Conservation (phyloP, 192 early-diverging fungal species). For the Gamsiella multidivaricata region DNA sequence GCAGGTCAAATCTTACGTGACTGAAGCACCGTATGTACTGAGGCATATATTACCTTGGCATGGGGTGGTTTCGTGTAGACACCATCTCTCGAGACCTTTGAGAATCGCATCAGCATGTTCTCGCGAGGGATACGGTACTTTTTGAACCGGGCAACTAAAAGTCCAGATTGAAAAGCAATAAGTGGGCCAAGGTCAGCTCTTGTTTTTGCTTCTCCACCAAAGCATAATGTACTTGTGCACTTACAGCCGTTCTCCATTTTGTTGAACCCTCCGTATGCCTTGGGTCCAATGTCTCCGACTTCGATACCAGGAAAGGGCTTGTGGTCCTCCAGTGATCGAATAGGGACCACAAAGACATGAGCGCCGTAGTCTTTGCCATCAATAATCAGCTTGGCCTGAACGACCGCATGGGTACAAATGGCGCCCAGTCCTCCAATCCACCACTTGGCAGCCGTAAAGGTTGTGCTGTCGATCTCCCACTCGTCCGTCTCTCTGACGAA, state of each 20-base stretch:
- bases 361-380: constrained; percentile 70
- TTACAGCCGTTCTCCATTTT: constrained; percentile 62
- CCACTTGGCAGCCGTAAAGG: constrained; percentile 74
- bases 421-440: constrained; percentile 77
- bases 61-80: constrained; percentile 70
- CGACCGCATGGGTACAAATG: constrained; percentile 74
- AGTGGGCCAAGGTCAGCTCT: no score
- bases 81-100: constrained; percentile 65
- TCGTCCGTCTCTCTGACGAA: constrained; percentile 85
- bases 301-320: constrained; percentile 67
- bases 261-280: constrained; percentile 63
- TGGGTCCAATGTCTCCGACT: constrained; percentile 75
- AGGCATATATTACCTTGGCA: constrained; percentile 31
- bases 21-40: no score
- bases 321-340: constrained; percentile 69
- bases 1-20: no score
- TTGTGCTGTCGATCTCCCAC: constrained; percentile 86
- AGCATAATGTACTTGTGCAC: no score
- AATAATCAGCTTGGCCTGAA: constrained; percentile 69
- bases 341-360: constrained; percentile 74
- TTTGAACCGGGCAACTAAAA: constrained; percentile 72
- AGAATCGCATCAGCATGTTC: constrained; percentile 69
- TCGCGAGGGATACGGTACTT: constrained; percentile 74
- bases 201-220: no score
- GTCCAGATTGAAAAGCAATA: constrained; percentile 26